Conservation (phyloP, 805 yeast genomes). For the Ogataea sp. region DNA sequence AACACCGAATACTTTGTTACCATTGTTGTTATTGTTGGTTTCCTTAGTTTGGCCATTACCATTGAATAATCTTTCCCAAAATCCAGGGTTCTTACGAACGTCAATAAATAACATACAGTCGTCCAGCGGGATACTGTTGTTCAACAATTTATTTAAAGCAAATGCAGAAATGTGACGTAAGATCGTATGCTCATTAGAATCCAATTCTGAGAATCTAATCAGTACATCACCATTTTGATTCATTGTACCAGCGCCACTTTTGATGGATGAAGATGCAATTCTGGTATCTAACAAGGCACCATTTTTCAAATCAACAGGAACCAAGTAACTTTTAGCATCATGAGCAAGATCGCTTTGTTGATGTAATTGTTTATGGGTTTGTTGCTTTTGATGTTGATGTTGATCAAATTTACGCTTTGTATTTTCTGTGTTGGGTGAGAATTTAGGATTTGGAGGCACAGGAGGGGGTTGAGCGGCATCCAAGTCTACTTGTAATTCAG, state of each 20-base stretch:
- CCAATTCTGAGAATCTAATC: conserved; percentile 58
- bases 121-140: conserved; percentile 24
- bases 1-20: conserved; percentile 61
- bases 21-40: background rate
- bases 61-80: conserved; percentile 44
- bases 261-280: background rate
- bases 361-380: too few relatives aligned
- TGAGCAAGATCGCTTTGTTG: too few relatives aligned
- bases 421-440: too few relatives aligned
- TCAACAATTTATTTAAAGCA: conserved; percentile 32
- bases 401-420: too few relatives aligned
- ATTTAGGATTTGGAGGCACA: background rate
- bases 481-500: background rate
- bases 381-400: background rate
- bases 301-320: background rate
- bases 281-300: background rate
- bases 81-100: conserved; percentile 33
- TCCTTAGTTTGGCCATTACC: background rate
- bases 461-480: background rate
- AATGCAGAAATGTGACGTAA: conserved; percentile 53
- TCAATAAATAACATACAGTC: conserved; percentile 35
- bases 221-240: background rate
- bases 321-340: background rate
- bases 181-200: conserved; percentile 46
- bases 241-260: conserved; percentile 1